Base-by-base conservation (phyloP, 345 rosid genomes). In the Lepidium sativum region DNA sequence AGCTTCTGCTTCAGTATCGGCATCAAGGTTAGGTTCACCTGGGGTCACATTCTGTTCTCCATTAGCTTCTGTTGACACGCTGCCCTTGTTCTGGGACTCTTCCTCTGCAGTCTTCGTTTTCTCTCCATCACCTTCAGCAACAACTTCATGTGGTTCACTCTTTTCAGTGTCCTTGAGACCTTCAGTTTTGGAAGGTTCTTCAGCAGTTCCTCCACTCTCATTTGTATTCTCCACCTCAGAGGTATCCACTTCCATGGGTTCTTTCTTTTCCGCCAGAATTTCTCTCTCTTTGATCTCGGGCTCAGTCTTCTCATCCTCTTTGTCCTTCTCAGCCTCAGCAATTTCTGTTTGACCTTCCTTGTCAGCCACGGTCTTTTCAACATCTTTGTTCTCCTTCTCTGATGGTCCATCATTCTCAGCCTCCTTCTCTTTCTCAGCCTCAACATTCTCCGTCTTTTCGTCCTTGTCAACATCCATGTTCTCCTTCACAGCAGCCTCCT, bases 381-480 rank as follows among this genome's bases (percentile, higher is more conserved):
- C 68, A 21, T 54, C 69, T 11, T 34, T 34, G 14, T 33, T 34
- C 54, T 69, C 67, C 29, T 52, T 61, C 17, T 51, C 59, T 1
- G 53, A 58, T 17, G 14, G 12, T 7, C 45, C 60, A 0, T n/a
- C 59, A 13, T 39, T 29, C 27, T 49, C 27, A 14, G 0, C 38
- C 10, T 34, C 57, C 23, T 39, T 15, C n/a, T 16, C 44, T 34
- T 43, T 25, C 33, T 48, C 65, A 17, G 39, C 35, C 21, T 37
- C 68, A 0, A 35, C 51, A 8, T 9, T 69, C 15, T 63, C 51
- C 0, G 63, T 33, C 34, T 17, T 34, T 4, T 34, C 37, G 1
- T 27, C 48, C 70, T 71, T 64, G 15, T 48, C 47, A 61, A n/a
- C 73, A 27, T 60, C 60, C 59, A 20, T 42, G 67, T 38, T 70